These are phyloP conservation scores for Chaetomium sp. DNA, from an alignment of 2,329 filamentous ascomycete species.

Conservation along the genomic window DNA sequence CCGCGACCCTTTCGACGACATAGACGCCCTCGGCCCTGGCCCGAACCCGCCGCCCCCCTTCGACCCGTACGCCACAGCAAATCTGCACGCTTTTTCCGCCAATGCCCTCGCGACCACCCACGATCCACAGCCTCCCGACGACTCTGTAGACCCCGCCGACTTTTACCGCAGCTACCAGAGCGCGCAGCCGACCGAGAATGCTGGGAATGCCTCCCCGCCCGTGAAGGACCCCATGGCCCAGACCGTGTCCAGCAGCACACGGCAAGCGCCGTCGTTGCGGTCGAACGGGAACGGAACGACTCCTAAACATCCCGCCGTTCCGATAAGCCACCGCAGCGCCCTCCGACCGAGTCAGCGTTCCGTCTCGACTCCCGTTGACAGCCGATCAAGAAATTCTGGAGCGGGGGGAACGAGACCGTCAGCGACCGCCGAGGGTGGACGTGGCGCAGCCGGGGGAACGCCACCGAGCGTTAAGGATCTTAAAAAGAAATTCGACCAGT, in stretches of 20 bases:
- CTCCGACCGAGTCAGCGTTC: constrained; percentile 53
- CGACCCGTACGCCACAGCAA: constrained; percentile 43
- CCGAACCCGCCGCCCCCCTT: constrained; percentile 41
- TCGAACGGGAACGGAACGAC: constrained; percentile 55
- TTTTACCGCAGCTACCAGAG: constrained; percentile 57
- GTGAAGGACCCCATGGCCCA: constrained; percentile 46
- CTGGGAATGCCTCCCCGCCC: constrained; percentile 29
- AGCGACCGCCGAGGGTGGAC: constrained; percentile 34
- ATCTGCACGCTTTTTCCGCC: constrained; percentile 44
- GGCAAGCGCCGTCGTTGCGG: constrained; percentile 47
- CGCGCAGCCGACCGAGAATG: constrained; percentile 40
- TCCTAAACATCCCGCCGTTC: constrained; percentile 49
- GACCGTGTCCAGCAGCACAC: constrained; percentile 42
- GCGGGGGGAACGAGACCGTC: constrained; percentile 33
- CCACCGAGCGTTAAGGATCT: constrained; percentile 77
- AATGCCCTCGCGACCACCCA: constrained; percentile 20
- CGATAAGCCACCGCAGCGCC: constrained; percentile 44
- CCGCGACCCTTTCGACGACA: constrained; percentile 19
- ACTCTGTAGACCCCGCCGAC: constrained; percentile 55
- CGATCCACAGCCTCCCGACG: constrained; percentile 33
- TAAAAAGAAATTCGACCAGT: constrained; percentile 44
- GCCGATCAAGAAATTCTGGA: constrained; percentile 41
- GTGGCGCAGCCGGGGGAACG: constrained; percentile 33
- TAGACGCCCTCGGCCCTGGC: constrained; percentile 20
- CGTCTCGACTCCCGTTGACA: constrained; percentile 58